These are phyloP conservation scores for Sistotremastrum suecicum DNA, from an alignment of 768 basidiomycete species.

Conservation along the genomic window DNA sequence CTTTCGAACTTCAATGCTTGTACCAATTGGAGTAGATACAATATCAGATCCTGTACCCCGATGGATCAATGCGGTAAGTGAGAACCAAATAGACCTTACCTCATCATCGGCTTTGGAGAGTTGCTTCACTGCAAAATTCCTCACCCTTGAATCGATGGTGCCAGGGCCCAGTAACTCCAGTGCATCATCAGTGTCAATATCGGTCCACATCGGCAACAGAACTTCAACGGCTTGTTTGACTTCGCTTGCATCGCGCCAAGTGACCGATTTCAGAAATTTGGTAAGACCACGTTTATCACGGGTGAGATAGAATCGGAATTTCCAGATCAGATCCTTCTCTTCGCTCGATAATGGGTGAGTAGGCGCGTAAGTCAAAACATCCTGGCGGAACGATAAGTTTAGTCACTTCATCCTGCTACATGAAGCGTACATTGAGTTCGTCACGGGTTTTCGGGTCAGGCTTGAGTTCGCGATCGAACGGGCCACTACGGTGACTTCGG, in stretches of 20 bases:
- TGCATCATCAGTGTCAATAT: constrained; percentile 94
- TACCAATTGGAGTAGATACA: constrained; percentile 91
- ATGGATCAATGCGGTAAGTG: constrained; percentile 2
- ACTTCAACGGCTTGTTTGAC: constrained; percentile 98
- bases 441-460: constrained; percentile 94
- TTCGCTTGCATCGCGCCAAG: constrained; percentile 92
- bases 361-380: constrained; percentile 83
- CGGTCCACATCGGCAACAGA: constrained; percentile 89
- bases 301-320: constrained; percentile 94
- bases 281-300: constrained; percentile 88
- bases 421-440: constrained; percentile 63
- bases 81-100: constrained; percentile 27
- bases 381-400: constrained; percentile 27
- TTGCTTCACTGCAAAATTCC: constrained; percentile 89
- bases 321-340: constrained; percentile 96
- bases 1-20: constrained; percentile 97
- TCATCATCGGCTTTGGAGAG: constrained; percentile 89
- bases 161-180: constrained; percentile 86
- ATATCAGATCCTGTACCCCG: constrained; percentile 57
- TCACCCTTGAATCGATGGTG: constrained; percentile 79
- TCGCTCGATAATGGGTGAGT: constrained; percentile 75
- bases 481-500: constrained; percentile 88
- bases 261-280: constrained; percentile 95
- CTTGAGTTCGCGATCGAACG: constrained; percentile 89
- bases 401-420: not conserved